Percentiles rank a stretch among this genome's conserved stretches.
Evolutionary conservation across 2,329 filamentous ascomycete genomes (phyloP).

Genomic region (Camillea tinctor): DNA sequence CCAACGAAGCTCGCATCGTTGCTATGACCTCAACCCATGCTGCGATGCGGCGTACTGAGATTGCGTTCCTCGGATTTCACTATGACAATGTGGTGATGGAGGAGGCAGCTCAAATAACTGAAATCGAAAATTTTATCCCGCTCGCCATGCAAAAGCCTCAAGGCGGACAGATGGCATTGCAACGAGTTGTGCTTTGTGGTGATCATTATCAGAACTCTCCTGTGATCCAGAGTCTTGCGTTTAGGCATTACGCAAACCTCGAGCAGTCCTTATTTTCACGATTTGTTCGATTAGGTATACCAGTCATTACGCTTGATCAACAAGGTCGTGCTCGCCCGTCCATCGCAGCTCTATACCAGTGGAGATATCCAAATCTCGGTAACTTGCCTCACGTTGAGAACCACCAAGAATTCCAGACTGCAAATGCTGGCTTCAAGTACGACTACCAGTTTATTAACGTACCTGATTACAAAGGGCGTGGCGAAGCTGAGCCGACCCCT

Average conservation of each 20-base stretch:
- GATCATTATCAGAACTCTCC: constrained; percentile 97
- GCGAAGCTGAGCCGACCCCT: constrained; percentile 84
- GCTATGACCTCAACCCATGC: constrained; percentile 99
- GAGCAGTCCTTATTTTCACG: constrained; percentile 94
- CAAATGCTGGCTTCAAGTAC: constrained; percentile 89
- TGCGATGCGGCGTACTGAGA: constrained; percentile 88
- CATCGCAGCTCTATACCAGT: constrained; percentile 87
- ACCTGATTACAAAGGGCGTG: constrained; percentile 84
- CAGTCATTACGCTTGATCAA: constrained; percentile 83
- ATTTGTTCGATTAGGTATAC: constrained; percentile 88
- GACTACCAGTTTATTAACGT: constrained; percentile 98
- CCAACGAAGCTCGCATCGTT: constrained; percentile 94
- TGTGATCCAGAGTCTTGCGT: constrained; percentile 90
- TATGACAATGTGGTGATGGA: constrained; percentile 99
- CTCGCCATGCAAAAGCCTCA: constrained; percentile 84
- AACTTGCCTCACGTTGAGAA: constrained; percentile 74
- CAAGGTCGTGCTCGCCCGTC: constrained; percentile 88
- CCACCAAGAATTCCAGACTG: constrained; percentile 68
- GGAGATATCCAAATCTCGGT: constrained; percentile 81
- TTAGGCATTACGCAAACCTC: constrained; percentile 91
- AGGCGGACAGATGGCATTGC: constrained; percentile 70
- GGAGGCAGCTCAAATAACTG: constrained; percentile 96
- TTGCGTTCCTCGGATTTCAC: constrained; percentile 86
- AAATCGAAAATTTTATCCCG: constrained; percentile 95
- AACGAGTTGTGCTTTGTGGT: constrained; percentile 87